Evolutionary conservation across 2,329 filamentous ascomycete species (phyloP), one percentile per base, ranked within the genome.

Genomic region (Ophiostoma pallidulum): DNA sequence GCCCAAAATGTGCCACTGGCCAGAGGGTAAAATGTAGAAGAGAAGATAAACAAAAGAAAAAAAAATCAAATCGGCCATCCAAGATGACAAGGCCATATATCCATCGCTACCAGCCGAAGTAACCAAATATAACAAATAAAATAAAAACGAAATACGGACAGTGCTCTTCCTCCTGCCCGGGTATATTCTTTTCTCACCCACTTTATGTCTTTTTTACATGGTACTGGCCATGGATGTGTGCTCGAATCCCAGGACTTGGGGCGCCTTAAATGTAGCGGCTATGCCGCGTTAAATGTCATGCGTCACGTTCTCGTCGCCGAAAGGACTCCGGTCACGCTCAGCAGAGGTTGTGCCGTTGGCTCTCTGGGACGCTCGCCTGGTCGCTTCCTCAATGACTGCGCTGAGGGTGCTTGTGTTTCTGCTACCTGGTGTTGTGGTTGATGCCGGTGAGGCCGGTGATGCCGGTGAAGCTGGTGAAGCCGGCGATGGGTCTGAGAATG

Each of bases 301-400:
- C 26, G 76, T 72, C 44, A 75, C 77, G 55, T 80, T 69, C 56
- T 77, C 73, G 53, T 80, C 77, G 18, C 74, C 70, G 57, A 80
- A 80, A 2, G 75, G 77, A 54, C 74, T 77, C 49, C 58, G 58
- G 44, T 64, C 59, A 49, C 63, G 61, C 35, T 57, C 56, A 38
- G 57, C 53, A 18, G 60, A 57, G 33, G 55, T 57, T 29, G 48
- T 39, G 59, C 57, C 58, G 39, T 56, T 62, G 39, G 64, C 63
- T 52, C 56, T 64, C 50, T 60, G 64, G 41, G 64, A 67, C 26
- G 59, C 67, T 54, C 61, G 62, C 53, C 59, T 66, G 51, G 67
- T 66, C 3, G 74, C 68, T 51, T 78, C 74, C 56, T 78, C 74
- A 19, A 73, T 73, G 24, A 80, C 72, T 5, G 74, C 72, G 48